Evolutionary conservation across 345 rosid genomes (phyloP).

Genomic region (Moricandia moricandioides): DNA sequence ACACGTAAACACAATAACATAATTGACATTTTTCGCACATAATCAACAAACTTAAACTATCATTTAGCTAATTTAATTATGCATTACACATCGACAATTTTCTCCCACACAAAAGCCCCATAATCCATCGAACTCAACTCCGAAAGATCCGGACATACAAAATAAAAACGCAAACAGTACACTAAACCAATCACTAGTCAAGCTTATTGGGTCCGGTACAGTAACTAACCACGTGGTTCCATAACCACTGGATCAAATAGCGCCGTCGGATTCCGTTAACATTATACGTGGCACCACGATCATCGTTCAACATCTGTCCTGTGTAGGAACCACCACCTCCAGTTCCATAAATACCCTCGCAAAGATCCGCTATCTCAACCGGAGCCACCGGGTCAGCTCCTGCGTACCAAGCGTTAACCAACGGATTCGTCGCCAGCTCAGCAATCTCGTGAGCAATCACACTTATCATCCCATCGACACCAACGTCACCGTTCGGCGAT

Average conservation of each 20-base stretch:
- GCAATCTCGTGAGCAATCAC: constrained; percentile 95
- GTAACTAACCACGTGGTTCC: constrained; percentile 77
- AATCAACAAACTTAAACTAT: constrained; percentile 20
- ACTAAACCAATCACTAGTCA: constrained; percentile 47
- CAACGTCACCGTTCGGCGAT: constrained; percentile 82
- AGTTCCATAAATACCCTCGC: constrained; percentile 96
- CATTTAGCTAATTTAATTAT: constrained; percentile 23
- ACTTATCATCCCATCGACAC: constrained; percentile 95
- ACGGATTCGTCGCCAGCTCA: constrained; percentile 89
- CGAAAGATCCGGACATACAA: background rate
- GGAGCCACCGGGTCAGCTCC: constrained; percentile 86
- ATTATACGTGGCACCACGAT: constrained; percentile 77
- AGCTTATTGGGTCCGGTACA: constrained; percentile 95
- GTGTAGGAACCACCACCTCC: constrained; percentile 99
- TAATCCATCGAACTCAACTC: background rate
- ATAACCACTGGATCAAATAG: constrained; percentile 90
- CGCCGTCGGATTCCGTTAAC: constrained; percentile 82
- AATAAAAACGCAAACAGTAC: constrained; percentile 2
- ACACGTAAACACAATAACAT: background rate
- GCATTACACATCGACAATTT: background rate
- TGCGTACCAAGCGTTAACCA: constrained; percentile 97
- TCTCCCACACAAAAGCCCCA: constrained; percentile 2
- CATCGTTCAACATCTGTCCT: constrained; percentile 71
- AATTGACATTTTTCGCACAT: background rate
- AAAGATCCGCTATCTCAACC: constrained; percentile 89